Base-by-base conservation (phyloP, 495 filamentous ascomycete species). In the Aspergillus hancockii region DNA sequence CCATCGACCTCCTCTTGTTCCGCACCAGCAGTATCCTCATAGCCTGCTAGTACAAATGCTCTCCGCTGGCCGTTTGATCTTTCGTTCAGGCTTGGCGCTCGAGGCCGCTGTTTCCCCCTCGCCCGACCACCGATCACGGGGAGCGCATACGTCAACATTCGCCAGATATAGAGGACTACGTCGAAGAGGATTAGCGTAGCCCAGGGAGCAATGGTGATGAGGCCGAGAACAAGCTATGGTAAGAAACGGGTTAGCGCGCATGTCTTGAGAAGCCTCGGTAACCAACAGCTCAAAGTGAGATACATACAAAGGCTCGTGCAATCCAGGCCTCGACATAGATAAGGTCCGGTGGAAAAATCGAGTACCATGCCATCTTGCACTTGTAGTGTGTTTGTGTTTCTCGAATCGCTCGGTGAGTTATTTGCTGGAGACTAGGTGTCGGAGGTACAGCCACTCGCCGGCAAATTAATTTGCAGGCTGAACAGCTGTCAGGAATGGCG, bases 201-300 rank as follows among this genome's bases (percentile, higher is more conserved):
- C 87, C 88, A 91, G 4, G 89, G 89, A 13, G 81, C 78, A 55
- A 92, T 84, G 7, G 82, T 85, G 25, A 90, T 63, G 31, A 86
- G 63, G 28, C 81, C 86, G 51, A 90, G 79, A 49, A 91, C 61
- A 16, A 91, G 65, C 89, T 69, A 47, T 14, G 46, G 47, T 32
- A 41, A 50, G 19, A 52, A 31, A 38, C 41, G 40, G 23, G 36
- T 56, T 58, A 49, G 57, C 49, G 28, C 16, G 21, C 38, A 18
- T 2, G 14, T 41, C 38, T 14, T 41, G 38, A 18, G 16, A 7
- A 18, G 14, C 14, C 12, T 41, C 38, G 38, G 38, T 18, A 28
- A n/a, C 14, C 9, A 16, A 16, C 38, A 16, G 38, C 38, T 41
- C 38, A 16, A 7, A 3, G 16, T n/a, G 41, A 16, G 10, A 50